Conservation (phyloP, 805 yeast genomes). For the Saccharomycopsis sp. region DNA sequence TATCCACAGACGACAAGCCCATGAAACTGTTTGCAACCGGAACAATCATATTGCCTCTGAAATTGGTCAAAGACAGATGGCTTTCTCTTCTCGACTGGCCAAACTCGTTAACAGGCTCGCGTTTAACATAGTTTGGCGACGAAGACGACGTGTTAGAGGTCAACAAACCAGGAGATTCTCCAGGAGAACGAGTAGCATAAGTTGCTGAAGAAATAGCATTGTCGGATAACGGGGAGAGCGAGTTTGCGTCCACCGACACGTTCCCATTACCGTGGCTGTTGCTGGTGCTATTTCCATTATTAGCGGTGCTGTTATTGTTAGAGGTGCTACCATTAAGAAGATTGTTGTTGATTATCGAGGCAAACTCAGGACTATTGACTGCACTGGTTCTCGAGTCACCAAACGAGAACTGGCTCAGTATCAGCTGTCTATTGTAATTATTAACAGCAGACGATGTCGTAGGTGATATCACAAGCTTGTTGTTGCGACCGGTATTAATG, state of each 20-base stretch:
- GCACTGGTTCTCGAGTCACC: constrained; percentile 28
- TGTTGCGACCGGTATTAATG: background rate
- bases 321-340: constrained; percentile 9
- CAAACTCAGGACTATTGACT: constrained; percentile 5
- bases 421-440: background rate
- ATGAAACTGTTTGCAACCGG: background rate
- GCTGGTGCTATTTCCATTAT: constrained; percentile 3
- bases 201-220: constrained; percentile 7
- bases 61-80: background rate
- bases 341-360: background rate
- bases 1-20: no score
- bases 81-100: background rate
- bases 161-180: constrained; percentile 16
- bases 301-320: constrained; percentile 16
- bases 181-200: constrained; percentile 13
- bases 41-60: background rate
- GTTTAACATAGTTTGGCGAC: constrained; percentile 11
- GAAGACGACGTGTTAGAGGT: constrained; percentile 12
- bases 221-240: constrained; percentile 13
- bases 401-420: background rate
- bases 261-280: background rate
- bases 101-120: no score
- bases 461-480: background rate
- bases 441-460: background rate
- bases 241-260: constrained; percentile 6